phyloP scores from a whole-genome alignment of 768 basidiomycete genomes.

The Thelephora aurantiotincta region DNA sequence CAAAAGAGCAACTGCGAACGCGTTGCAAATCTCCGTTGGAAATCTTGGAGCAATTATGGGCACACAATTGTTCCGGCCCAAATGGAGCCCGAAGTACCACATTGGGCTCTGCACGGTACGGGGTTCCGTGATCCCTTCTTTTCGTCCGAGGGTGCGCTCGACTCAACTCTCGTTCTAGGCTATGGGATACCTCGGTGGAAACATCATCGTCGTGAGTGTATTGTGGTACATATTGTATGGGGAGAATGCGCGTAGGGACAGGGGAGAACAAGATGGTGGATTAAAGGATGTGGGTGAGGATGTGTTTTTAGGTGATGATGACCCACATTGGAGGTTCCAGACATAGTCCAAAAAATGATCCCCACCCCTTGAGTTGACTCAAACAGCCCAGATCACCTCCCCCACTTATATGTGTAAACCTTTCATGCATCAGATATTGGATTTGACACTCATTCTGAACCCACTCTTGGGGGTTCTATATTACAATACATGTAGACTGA shows the following conservation, averaged over 20 bases:
- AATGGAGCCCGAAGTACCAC: constrained; percentile 1
- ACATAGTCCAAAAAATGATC: too few relatives aligned
- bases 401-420: too few relatives aligned
- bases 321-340: too few relatives aligned
- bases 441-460: too few relatives aligned
- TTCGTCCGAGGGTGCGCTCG: too few relatives aligned
- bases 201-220: constrained; percentile 29
- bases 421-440: too few relatives aligned
- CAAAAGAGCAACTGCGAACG: constrained; percentile 4
- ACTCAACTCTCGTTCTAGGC: constrained; percentile 1
- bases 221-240: constrained; percentile 33
- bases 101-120: constrained; percentile 1
- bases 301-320: too few relatives aligned
- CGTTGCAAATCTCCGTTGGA: constrained; percentile 6
- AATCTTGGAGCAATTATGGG: constrained; percentile 3
- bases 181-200: constrained; percentile 57
- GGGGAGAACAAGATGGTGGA: constrained; percentile 55
- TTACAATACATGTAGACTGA: too few relatives aligned
- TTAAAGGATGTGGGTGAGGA: constrained; percentile 32
- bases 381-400: too few relatives aligned
- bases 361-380: too few relatives aligned
- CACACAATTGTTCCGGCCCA: constrained; percentile 5
- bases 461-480: too few relatives aligned
- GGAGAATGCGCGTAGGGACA: constrained; percentile 51
- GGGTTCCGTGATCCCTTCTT: too few relatives aligned